Evolutionary conservation across 106 monocot genomes (phyloP).

Genomic region (Triglochin maritima): DNA sequence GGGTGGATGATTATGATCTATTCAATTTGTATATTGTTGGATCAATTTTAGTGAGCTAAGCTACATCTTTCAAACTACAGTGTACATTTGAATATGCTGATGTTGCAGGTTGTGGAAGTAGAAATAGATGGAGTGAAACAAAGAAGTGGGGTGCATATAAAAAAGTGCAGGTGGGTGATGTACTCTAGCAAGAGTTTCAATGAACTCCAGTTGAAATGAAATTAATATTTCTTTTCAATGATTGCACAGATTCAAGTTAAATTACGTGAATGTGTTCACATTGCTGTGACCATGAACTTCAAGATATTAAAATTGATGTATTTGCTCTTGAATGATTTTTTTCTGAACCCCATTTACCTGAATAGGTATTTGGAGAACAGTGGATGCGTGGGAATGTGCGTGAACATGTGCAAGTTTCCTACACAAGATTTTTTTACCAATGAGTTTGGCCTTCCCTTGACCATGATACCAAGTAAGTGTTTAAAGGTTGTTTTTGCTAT

Average conservation of each 20-base stretch:
- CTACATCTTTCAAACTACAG: neutral
- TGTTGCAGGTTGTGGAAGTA: conserved; percentile 71
- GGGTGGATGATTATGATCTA: neutral
- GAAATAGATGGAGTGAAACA: conserved; percentile 87
- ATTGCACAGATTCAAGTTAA: no score
- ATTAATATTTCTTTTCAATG: no score
- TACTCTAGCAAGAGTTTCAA: no score
- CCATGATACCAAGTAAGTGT: conserved; percentile 89
- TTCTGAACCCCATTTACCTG: neutral
- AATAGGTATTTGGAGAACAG: conserved; percentile 89
- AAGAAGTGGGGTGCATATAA: conserved; percentile 87
- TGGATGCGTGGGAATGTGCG: conserved; percentile 94
- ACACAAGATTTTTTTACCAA: conserved; percentile 98
- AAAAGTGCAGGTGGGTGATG: conserved; percentile 58
- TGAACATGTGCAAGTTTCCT: conserved; percentile 95
- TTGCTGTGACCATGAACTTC: no score
- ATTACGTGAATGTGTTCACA: no score
- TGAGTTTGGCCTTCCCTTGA: conserved; percentile 92
- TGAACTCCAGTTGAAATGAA: no score
- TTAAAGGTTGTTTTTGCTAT: neutral
- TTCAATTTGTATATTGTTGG: neutral
- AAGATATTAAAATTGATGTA: no score
- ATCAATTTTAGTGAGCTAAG: neutral
- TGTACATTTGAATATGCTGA: neutral
- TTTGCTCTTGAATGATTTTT: neutral